Base-by-base conservation (phyloP, 108 stramenopile genomes). In the Fistulifera pelliculosa region DNA sequence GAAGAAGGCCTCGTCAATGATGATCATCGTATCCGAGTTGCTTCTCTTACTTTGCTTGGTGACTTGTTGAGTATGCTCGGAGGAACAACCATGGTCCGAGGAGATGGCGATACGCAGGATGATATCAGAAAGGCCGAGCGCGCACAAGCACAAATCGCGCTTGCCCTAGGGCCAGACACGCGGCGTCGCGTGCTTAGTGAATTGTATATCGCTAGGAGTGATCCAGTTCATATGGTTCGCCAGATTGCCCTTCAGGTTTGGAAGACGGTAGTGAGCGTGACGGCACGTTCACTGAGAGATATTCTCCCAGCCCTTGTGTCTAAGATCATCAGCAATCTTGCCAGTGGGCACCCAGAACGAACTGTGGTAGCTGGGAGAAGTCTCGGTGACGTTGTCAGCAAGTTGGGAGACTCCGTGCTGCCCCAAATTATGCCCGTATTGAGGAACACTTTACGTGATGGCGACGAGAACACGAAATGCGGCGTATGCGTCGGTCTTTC, bases 181-280 rank as follows among this genome's bases (percentile, higher is more conserved):
- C 70, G 94, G 22, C 81, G 83, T 60, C 70, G 82, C 24, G 82
- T 96, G 15, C 84, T 95, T 49, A 87, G 94, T 45, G 80, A 87
- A 25, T 60, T 99, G 16, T 99, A 99, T 62, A 77, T 98, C 19
- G 74, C 93, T 21, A 64, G 97, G 54, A 90, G 84, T 52, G 99
- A 99, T 61, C 83, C 79, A 18, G 70, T 79, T 35, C 62, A 83
- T 4, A 77, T 90, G 27, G 99, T 98, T 41, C 87, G 99, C 5
- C 95, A 96, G 58, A 68, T 65, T 24, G 96, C 99, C 25, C 65
- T 98, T 22, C 87, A 94, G 66, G 97, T 96, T 23, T 99, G 97
- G 97, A 99, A 99, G 80, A 91, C 93, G 24, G 87, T 98, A 19
- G 97, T 98, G 6, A 81, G 79, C 47, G 95, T 98, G 52, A 98